Percentiles rank a stretch among this genome's conserved stretches.
These are phyloP conservation scores for Aspergillus phoenicis DNA, from an alignment of 2,329 filamentous ascomycete genomes.

Conservation along the genomic window DNA sequence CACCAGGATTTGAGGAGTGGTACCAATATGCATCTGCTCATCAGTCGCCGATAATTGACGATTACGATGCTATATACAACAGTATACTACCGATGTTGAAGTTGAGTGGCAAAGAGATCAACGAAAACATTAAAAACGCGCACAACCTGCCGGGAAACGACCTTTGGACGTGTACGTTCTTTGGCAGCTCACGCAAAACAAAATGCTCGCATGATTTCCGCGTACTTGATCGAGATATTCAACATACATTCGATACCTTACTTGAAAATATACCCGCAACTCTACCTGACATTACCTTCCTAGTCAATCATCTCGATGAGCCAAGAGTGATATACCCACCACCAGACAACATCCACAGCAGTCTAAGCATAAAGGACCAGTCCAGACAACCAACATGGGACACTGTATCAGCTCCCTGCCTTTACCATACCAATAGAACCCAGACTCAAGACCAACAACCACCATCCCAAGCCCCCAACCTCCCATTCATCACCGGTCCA, in stretches of 20 bases:
- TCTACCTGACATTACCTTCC: conserved; percentile 14
- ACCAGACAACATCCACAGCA: not conserved
- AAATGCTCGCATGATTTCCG: conserved; percentile 10
- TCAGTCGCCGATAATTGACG: conserved; percentile 16
- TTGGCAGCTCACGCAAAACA: not conserved
- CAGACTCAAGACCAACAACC: not conserved
- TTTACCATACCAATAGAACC: not conserved
- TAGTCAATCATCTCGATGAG: conserved; percentile 21
- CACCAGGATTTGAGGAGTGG: conserved; percentile 16
- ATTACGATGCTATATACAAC: conserved; percentile 11
- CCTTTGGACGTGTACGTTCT: conserved; percentile 16
- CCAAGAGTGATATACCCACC: conserved; percentile 13
- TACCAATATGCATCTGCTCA: conserved; percentile 13
- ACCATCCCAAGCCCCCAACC: not conserved
- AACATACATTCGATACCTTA: conserved; percentile 5
- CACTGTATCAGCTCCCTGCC: conserved; percentile 9
- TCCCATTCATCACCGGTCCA: conserved; percentile 15
- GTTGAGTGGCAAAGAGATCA: conserved; percentile 7
- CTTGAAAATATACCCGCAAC: not conserved
- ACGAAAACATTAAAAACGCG: not conserved
- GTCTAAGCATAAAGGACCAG: not conserved
- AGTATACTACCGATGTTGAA: conserved; percentile 11
- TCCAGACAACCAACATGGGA: conserved; percentile 11
- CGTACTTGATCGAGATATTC: conserved; percentile 11
- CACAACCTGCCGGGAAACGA: conserved; percentile 1